Percentiles rank a stretch among this genome's conserved stretches.
These are phyloP conservation scores for Hemisphaericaspora lyxosophila DNA, from an alignment of 1,139 yeast genomes.

Conservation along the genomic window DNA sequence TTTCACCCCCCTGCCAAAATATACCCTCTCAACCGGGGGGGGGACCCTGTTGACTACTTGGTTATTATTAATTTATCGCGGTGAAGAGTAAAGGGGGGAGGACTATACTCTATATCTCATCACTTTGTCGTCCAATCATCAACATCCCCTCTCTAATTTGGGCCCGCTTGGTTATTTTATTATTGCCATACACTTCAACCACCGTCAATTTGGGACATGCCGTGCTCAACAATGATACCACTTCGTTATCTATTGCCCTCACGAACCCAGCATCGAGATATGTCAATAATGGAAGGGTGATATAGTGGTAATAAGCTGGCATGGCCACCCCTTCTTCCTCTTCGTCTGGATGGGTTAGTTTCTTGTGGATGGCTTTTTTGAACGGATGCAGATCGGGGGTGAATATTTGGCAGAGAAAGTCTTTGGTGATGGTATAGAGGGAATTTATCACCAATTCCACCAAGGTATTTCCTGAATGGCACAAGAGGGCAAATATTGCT, in stretches of 20 bases:
- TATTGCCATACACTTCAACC: constrained; percentile 78
- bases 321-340: constrained; percentile 12
- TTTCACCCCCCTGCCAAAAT: too few species aligned
- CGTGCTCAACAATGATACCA: constrained; percentile 51
- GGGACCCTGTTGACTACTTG: too few species aligned
- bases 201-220: constrained; percentile 61
- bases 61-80: too few species aligned
- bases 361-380: constrained; percentile 29
- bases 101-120: constrained; percentile 1
- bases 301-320: constrained; percentile 18
- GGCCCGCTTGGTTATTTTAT: constrained; percentile 62
- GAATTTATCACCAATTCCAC: constrained; percentile 75
- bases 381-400: constrained; percentile 35
- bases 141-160: constrained; percentile 52
- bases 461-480: constrained; percentile 65
- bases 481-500: constrained; percentile 57
- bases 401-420: constrained; percentile 45
- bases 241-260: constrained; percentile 65
- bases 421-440: constrained; percentile 53
- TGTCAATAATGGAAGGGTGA: constrained; percentile 53
- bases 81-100: too few species aligned
- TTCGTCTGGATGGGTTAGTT: constrained; percentile 13
- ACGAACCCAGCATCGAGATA: constrained; percentile 76
- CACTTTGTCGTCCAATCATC: constrained; percentile 73
- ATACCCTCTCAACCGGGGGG: too few species aligned